phyloP scores from a whole-genome alignment of 1,284 basidiomycete genomes.

The Melanopsichium pennsylvanicum region DNA sequence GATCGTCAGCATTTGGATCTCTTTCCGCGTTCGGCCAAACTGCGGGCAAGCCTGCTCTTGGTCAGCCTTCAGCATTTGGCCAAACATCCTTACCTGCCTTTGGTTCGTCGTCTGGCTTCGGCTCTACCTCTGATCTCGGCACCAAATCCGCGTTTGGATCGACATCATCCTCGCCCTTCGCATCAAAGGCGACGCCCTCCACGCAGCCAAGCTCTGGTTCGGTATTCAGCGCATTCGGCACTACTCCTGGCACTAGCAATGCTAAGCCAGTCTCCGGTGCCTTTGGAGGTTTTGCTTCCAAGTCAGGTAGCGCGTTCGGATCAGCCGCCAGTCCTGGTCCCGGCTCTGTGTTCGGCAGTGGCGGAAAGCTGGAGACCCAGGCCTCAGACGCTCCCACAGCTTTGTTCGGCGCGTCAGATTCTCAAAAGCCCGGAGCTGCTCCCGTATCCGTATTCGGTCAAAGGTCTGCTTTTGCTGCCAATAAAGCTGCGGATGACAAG shows the following conservation, averaged over 20 bases:
- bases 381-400: constrained; percentile 1
- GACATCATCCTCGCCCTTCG: constrained; percentile 22
- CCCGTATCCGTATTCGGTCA: constrained; percentile 25
- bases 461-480: constrained; percentile 30
- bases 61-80: constrained; percentile 41
- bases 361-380: constrained; percentile 30
- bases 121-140: constrained; percentile 59
- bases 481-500: constrained; percentile 33
- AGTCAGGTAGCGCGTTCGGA: constrained; percentile 20
- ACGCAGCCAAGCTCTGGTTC: constrained; percentile 21
- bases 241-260: background rate
- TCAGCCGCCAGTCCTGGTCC: constrained; percentile 10
- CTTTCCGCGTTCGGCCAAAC: constrained; percentile 65
- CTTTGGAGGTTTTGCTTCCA: constrained; percentile 41
- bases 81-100: constrained; percentile 44
- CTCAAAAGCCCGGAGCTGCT: too few relatives aligned
- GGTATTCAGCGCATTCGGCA: constrained; percentile 17
- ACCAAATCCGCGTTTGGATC: constrained; percentile 50
- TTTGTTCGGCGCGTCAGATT: constrained; percentile 16
- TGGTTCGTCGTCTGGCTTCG: constrained; percentile 61
- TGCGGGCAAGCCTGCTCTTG: constrained; percentile 46
- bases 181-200: constrained; percentile 5
- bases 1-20: constrained; percentile 58
- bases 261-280: constrained; percentile 2
- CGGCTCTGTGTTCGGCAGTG: constrained; percentile 32